Evolutionary conservation across 2,329 filamentous ascomycete genomes (phyloP).

Genomic region (Aspergillus carbonarius): DNA sequence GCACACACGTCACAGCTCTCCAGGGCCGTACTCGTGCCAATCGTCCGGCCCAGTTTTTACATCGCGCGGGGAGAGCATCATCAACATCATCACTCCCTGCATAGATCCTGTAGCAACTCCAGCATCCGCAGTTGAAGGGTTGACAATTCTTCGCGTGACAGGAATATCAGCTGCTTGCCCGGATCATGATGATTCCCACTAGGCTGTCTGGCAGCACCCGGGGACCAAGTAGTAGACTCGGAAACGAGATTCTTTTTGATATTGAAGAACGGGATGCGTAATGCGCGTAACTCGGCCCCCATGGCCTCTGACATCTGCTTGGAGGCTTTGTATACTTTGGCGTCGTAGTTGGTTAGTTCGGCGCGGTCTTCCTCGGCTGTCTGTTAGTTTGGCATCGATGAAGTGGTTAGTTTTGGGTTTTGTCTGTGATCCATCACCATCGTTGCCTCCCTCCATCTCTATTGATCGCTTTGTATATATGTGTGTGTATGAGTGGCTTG

Average conservation of each 20-base stretch:
- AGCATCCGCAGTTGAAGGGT: constrained; percentile 51
- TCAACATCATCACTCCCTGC: constrained; percentile 30
- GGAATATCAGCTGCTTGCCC: constrained; percentile 12
- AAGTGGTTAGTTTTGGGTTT: not conserved
- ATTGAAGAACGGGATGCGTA: constrained; percentile 64
- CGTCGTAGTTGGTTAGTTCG: constrained; percentile 60
- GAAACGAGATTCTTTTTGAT: constrained; percentile 46
- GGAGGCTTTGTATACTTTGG: constrained; percentile 62
- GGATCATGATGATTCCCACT: not conserved
- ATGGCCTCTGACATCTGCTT: constrained; percentile 61
- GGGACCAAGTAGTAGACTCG: not conserved
- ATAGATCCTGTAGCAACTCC: constrained; percentile 53
- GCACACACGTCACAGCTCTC: no score
- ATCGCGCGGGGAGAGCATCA: not conserved
- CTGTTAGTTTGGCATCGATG: constrained; percentile 20
- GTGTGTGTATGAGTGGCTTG: not conserved
- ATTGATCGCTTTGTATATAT: not conserved
- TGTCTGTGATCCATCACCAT: not conserved
- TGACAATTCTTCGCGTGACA: constrained; percentile 45
- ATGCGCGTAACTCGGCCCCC: constrained; percentile 52
- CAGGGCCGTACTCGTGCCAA: not conserved
- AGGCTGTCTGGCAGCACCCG: not conserved
- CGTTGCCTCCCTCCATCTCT: not conserved
- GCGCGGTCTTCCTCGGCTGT: constrained; percentile 50
- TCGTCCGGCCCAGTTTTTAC: not conserved